These are phyloP conservation scores for Suhomyces prunicola DNA, from an alignment of 805 yeast genomes.

Conservation along the genomic window DNA sequence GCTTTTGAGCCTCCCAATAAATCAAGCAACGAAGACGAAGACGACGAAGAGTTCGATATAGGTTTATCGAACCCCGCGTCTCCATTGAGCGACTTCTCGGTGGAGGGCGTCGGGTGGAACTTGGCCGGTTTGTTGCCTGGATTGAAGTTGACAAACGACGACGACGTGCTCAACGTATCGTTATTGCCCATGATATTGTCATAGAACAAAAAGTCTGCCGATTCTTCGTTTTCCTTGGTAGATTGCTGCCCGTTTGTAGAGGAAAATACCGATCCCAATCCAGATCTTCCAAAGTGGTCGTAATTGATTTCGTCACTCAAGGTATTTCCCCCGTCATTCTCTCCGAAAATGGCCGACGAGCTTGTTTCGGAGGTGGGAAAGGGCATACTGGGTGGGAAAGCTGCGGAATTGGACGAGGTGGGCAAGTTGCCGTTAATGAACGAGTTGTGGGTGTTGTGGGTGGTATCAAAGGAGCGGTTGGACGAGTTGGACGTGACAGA, in stretches of 20 bases:
- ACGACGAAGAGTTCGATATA: background rate
- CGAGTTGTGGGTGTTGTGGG: slow-evolving; percentile 8
- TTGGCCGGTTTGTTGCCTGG: background rate
- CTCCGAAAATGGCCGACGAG: slow-evolving; percentile 1
- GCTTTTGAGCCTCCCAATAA: background rate
- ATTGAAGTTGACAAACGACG: slow-evolving; percentile 7
- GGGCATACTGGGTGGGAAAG: slow-evolving; percentile 12
- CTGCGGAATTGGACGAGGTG: slow-evolving; percentile 12
- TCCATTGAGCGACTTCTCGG: background rate
- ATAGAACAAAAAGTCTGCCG: slow-evolving; percentile 1
- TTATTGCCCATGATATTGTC: slow-evolving; percentile 5
- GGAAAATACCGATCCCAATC: slow-evolving; percentile 8
- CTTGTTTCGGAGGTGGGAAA: slow-evolving; percentile 1
- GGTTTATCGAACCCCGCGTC: background rate
- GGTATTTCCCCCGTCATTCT: background rate
- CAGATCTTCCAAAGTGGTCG: slow-evolving; percentile 13
- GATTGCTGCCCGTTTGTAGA: background rate
- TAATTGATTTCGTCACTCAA: slow-evolving; percentile 4
- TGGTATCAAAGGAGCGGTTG: slow-evolving; percentile 12
- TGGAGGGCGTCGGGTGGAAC: background rate
- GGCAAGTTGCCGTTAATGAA: slow-evolving; percentile 11
- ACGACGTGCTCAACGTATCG: slow-evolving; percentile 5
- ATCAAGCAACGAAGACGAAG: background rate
- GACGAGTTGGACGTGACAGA: slow-evolving; percentile 40
- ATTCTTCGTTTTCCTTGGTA: slow-evolving; percentile 4